Evolutionary conservation across 106 monocot genomes (phyloP).

Genomic region (Hemerocallis citrina): DNA sequence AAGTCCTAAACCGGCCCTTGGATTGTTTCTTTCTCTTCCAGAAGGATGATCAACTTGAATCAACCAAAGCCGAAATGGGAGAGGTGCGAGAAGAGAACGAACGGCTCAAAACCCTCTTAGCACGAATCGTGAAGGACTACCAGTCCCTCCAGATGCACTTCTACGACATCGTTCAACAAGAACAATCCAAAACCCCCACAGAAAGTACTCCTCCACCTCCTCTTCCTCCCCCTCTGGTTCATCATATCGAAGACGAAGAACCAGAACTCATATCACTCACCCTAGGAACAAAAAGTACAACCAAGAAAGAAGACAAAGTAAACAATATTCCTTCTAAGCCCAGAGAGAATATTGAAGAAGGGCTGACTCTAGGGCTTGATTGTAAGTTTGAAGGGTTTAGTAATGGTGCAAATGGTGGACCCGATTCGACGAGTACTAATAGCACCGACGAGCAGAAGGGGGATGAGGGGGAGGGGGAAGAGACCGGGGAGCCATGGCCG

Average conservation of each 20-base stretch:
- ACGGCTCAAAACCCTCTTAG: conserved; percentile 49
- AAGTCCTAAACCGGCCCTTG: too few relatives aligned
- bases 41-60: conserved; percentile 58
- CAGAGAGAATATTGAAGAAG: conserved; percentile 9
- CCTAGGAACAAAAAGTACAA: conserved; percentile 28
- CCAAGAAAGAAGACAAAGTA: conserved; percentile 19
- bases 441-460: conserved; percentile 33
- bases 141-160: conserved; percentile 57
- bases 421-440: neutral
- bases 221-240: neutral
- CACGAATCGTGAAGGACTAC: conserved; percentile 57
- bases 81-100: conserved; percentile 87
- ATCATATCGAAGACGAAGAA: too few relatives aligned
- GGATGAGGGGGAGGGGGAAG: conserved; percentile 37
- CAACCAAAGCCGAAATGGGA: conserved; percentile 67
- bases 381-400: conserved; percentile 15
- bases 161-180: conserved; percentile 41
- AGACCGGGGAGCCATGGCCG: conserved; percentile 22
- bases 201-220: conserved; percentile 12
- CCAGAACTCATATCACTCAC: conserved; percentile 51
- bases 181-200: conserved; percentile 10
- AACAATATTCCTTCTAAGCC: neutral
- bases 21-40: too few relatives aligned
- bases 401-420: conserved; percentile 14
- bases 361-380: conserved; percentile 49